Evolutionary conservation across 164 flowering plant species (phyloP), one percentile per base, ranked within the genome.

Genomic region (Magnolia kwangsiensis): DNA sequence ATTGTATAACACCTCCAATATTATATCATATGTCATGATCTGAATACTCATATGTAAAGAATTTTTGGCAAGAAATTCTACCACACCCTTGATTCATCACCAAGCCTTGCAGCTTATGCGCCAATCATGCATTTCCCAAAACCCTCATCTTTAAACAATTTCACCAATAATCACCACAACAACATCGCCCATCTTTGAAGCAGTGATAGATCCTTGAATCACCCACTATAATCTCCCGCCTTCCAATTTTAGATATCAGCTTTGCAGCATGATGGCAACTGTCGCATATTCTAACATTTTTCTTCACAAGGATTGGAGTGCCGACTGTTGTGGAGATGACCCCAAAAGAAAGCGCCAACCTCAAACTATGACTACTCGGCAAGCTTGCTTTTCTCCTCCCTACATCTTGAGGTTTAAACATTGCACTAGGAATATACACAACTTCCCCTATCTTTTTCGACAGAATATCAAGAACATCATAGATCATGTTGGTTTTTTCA

Each of bases 91-190:
- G 21, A n/a, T 63, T 63, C 19, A 63, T 16, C n/a, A 9, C n/a
- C 65, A 63, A 63, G 23, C 65, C 9, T 63, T 63, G 65, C 65
- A 18, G 8, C 8, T 63, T n/a, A 9, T 21, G 21, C 2, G 4
- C 5, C 24, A 65, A 65, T 4, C 31, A 11, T 65, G 29, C 14
- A 5, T 11, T 23, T 65, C 14, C 21, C 68, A 20, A 65, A 20
- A 10, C 14, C 24, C 29, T 24, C 11, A 21, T 4, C 68, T 65
- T 21, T 65, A 37, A 68, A 31, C 20, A 11, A 29, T 20, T 19
- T 88, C 80, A 89, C 96, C 93, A 91, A 73, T 90, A 90, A 83
- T 88, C 91, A 37, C 87, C 80, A 74, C 96, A 90, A 14, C 88
- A 89, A 81, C 96, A 92, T 8, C 8, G 23, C 20, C 93, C 97